phyloP scores from a whole-genome alignment of 768 basidiomycete genomes.

The Sporobolomyces pararoseus region DNA sequence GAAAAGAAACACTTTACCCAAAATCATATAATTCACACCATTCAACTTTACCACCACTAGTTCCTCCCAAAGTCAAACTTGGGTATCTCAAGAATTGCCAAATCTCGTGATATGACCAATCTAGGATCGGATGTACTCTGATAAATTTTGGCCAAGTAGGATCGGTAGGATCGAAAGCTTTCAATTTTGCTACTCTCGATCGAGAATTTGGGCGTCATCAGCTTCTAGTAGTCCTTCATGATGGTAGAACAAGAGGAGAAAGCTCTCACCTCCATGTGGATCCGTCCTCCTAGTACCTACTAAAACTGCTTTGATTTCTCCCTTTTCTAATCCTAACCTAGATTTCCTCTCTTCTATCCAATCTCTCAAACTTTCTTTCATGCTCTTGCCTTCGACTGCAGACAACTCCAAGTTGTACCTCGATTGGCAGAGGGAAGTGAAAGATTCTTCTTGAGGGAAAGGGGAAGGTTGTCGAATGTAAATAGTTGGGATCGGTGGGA shows the following conservation, averaged over 20 bases:
- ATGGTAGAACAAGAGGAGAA: neutral
- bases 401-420: conserved; percentile 75
- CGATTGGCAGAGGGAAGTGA: conserved; percentile 64
- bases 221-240: too few species aligned
- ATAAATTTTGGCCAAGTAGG: conserved; percentile 82
- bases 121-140: conserved; percentile 89
- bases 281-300: conserved; percentile 85
- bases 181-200: conserved; percentile 61
- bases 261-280: conserved; percentile 82
- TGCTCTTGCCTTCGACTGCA: conserved; percentile 55
- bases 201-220: too few species aligned
- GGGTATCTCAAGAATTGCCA: conserved; percentile 72
- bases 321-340: neutral
- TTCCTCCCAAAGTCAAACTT: conserved; percentile 28
- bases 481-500: conserved; percentile 53
- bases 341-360: conserved; percentile 32
- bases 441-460: conserved; percentile 74
- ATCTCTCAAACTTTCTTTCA: conserved; percentile 55
- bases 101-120: conserved; percentile 86
- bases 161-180: conserved; percentile 75
- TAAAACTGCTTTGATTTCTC: conserved; percentile 69
- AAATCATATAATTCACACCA: conserved; percentile 87
- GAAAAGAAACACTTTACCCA: conserved; percentile 58
- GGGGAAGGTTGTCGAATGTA: conserved; percentile 89
- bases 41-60: conserved; percentile 57